Evolutionary conservation across 495 filamentous ascomycete genomes (phyloP).

Genomic region (Xylona heveae): DNA sequence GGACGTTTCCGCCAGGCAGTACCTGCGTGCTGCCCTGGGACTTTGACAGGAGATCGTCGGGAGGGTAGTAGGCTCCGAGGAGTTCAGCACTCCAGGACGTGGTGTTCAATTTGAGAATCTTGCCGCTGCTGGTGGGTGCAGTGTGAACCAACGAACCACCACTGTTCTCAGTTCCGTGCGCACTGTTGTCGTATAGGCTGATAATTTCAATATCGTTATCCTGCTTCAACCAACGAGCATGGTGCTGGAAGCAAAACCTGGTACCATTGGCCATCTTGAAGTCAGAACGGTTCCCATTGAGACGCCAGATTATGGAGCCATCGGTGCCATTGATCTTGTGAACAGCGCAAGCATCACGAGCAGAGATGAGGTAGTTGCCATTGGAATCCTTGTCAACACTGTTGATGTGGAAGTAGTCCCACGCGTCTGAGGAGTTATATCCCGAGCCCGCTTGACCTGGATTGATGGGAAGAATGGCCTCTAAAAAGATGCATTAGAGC

Average conservation of each 20-base stretch:
- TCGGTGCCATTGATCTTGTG: slow-evolving; percentile 16
- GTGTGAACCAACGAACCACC: slow-evolving; percentile 9
- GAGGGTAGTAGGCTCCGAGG: slow-evolving; percentile 15
- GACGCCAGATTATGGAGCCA: slow-evolving; percentile 21
- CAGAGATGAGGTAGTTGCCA: slow-evolving; percentile 22
- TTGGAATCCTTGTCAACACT: slow-evolving; percentile 13
- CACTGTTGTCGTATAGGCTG: slow-evolving; percentile 17
- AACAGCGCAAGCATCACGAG: slow-evolving; percentile 18
- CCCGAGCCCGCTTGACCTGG: slow-evolving; percentile 30
- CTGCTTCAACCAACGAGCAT: slow-evolving; percentile 20
- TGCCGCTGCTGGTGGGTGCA: slow-evolving; percentile 18
- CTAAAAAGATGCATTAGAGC: slow-evolving; percentile 9
- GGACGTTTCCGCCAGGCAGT: slow-evolving; percentile 21
- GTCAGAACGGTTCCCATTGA: slow-evolving; percentile 21
- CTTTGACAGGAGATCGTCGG: slow-evolving; percentile 14
- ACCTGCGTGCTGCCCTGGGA: slow-evolving; percentile 26
- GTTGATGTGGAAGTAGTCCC: slow-evolving; percentile 23
- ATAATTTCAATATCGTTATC: slow-evolving; percentile 8
- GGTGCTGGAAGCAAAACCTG: slow-evolving; percentile 30
- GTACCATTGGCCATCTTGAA: slow-evolving; percentile 23
- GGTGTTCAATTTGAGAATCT: slow-evolving; percentile 23
- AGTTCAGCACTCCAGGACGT: slow-evolving; percentile 17
- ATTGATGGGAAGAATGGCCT: slow-evolving; percentile 28
- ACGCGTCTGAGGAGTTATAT: slow-evolving; percentile 10
- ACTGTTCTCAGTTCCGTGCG: slow-evolving; percentile 8